Conservation (phyloP, 768 basidiomycete species). For the Leccinum boreale region DNA sequence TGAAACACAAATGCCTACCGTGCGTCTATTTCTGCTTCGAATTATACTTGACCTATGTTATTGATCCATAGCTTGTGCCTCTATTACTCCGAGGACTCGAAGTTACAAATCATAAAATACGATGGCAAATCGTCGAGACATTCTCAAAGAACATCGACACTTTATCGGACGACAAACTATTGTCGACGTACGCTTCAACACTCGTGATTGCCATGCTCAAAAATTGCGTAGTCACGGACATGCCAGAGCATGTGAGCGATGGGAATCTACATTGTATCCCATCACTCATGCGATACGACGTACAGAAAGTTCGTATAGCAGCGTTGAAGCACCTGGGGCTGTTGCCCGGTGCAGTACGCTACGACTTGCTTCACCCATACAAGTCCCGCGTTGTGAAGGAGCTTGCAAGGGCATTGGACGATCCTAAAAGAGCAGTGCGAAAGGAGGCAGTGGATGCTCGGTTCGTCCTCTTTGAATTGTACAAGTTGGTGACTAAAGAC, state of each 20-base stretch:
- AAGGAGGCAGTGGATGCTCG: conserved; percentile 86
- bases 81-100: conserved; percentile 83
- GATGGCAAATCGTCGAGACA: conserved; percentile 77
- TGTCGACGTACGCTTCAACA: conserved; percentile 69
- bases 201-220: conserved; percentile 71
- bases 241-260: conserved; percentile 53
- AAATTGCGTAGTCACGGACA: conserved; percentile 49
- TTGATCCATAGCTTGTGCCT: conserved; percentile 70
- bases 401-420: conserved; percentile 76
- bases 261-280: not conserved
- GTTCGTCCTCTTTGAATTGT: conserved; percentile 24
- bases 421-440: conserved; percentile 81
- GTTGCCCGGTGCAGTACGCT: conserved; percentile 75
- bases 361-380: conserved; percentile 78
- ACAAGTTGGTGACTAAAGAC: conserved; percentile 2
- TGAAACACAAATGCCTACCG: conserved; percentile 60
- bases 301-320: conserved; percentile 69
- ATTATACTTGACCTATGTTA: not conserved
- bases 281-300: not conserved
- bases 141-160: conserved; percentile 68
- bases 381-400: conserved; percentile 72
- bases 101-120: conserved; percentile 68
- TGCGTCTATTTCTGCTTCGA: conserved; percentile 27
- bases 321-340: conserved; percentile 73
- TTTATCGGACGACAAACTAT: conserved; percentile 43